Conservation (phyloP, 2,329 filamentous ascomycete genomes). For the Fulvia fulva region DNA sequence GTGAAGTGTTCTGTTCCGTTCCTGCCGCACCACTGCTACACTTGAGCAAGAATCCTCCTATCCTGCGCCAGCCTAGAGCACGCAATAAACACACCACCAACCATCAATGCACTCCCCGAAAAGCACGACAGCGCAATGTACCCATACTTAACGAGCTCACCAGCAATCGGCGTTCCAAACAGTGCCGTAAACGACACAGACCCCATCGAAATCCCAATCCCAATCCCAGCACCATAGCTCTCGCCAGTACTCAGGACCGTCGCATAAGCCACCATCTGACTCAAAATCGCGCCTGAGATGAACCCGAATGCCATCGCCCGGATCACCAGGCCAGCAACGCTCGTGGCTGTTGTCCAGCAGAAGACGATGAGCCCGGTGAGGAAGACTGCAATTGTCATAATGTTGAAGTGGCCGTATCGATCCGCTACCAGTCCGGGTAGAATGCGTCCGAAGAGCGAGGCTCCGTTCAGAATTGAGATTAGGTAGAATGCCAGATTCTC, state of each 20-base stretch:
- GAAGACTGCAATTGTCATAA: conserved; percentile 35
- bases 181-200: conserved; percentile 39
- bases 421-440: conserved; percentile 40
- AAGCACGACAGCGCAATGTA: conserved; percentile 15
- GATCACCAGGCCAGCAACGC: conserved; percentile 22
- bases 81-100: conserved; percentile 1
- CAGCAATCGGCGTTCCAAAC: conserved; percentile 17
- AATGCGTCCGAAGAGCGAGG: conserved; percentile 39
- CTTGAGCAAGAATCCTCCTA: neutral
- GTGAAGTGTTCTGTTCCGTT: too few species aligned
- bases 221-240: conserved; percentile 43
- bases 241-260: conserved; percentile 39
- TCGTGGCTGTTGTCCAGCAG: conserved; percentile 28
- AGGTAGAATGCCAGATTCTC: conserved; percentile 30
- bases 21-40: too few species aligned
- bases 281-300: too few species aligned
- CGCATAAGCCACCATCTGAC: too few species aligned
- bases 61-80: neutral
- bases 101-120: conserved; percentile 10
- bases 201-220: conserved; percentile 40
- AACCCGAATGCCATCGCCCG: too few species aligned
- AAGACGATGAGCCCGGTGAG: conserved; percentile 36
- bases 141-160: conserved; percentile 14
- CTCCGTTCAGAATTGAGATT: conserved; percentile 40
- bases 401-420: conserved; percentile 41